Conservation (phyloP, 106 monocot genomes). For the Agapanthus africanus region DNA sequence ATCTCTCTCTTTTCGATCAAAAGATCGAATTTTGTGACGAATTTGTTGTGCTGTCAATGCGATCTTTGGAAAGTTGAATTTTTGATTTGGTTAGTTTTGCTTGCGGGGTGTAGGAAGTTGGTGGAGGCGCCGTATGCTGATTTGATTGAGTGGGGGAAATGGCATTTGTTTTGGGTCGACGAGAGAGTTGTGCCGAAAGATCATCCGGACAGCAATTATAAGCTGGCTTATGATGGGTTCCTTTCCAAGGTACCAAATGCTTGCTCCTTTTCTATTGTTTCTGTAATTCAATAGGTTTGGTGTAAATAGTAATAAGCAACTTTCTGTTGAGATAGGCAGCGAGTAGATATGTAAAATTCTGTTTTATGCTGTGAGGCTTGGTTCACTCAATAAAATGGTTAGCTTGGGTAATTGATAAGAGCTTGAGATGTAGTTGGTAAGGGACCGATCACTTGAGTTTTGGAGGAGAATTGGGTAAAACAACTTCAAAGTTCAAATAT, state of each 20-base stretch:
- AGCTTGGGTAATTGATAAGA: no score
- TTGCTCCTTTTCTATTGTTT: neutral
- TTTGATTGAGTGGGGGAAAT: slow-evolving; percentile 41
- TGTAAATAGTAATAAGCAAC: neutral
- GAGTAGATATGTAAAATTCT: neutral
- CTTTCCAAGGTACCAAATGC: slow-evolving; percentile 39
- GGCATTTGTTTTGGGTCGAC: slow-evolving; percentile 69
- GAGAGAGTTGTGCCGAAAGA: slow-evolving; percentile 62
- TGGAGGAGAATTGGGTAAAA: no score
- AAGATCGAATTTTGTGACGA: neutral
- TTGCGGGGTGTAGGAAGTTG: slow-evolving; percentile 37
- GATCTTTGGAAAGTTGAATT: neutral
- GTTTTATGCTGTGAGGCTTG: neutral
- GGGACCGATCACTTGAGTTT: no score
- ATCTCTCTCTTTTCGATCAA: neutral
- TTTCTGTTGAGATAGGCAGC: no score
- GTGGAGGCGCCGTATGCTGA: slow-evolving; percentile 28
- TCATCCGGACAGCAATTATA: slow-evolving; percentile 59
- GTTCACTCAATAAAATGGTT: neutral
- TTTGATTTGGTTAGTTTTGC: neutral
- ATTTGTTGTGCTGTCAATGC: neutral
- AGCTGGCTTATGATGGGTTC: slow-evolving; percentile 52
- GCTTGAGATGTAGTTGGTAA: no score
- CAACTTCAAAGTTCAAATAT: no score
- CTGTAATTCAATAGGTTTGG: neutral